A percentile compares a stretch with the other conserved stretches of the same genome.
Evolutionary conservation across 768 basidiomycete species (phyloP).

Genomic region (Suillus subaureus): DNA sequence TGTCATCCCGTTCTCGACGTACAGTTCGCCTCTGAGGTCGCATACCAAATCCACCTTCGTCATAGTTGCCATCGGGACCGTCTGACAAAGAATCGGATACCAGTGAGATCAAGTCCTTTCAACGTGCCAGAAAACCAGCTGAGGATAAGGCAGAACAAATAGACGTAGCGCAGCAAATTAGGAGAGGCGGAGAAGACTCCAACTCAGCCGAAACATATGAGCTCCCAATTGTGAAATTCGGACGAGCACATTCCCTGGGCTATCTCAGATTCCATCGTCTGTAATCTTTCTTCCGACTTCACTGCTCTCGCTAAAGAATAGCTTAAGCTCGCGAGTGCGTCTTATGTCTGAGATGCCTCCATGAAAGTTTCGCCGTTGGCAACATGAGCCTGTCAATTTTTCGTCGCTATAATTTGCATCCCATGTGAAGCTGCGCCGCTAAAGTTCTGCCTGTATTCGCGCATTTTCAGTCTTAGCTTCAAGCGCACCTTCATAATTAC

Average conservation of each 20-base stretch:
- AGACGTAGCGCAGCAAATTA: constrained; percentile 45
- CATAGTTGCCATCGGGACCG: constrained; percentile 58
- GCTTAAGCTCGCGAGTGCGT: constrained; percentile 47
- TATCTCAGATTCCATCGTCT: constrained; percentile 8
- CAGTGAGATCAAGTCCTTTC: constrained; percentile 48
- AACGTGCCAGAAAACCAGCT: constrained; percentile 44
- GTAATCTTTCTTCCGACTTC: constrained; percentile 30
- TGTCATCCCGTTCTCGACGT: constrained; percentile 84
- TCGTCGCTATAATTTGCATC: constrained; percentile 54
- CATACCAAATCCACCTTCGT: constrained; percentile 50
- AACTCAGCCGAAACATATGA: constrained; percentile 8
- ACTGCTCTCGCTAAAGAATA: constrained; percentile 49
- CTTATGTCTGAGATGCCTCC: constrained; percentile 32
- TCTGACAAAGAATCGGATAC: constrained; percentile 55
- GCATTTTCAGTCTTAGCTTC: constrained; percentile 63
- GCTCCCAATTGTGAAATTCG: constrained; percentile 7
- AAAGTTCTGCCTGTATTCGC: constrained; percentile 44
- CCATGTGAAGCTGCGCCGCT: constrained; percentile 36
- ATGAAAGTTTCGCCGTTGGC: constrained; percentile 24
- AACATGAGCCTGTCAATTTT: constrained; percentile 40
- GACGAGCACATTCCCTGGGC: constrained; percentile 31
- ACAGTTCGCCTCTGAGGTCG: constrained; percentile 47
- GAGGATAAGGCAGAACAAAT: constrained; percentile 43
- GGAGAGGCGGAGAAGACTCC: constrained; percentile 9
- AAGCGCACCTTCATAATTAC: constrained; percentile 85